Evolutionary conservation across 78 protist genomes (phyloP).

Genomic region (Paratrimastix pyriformis): DNA sequence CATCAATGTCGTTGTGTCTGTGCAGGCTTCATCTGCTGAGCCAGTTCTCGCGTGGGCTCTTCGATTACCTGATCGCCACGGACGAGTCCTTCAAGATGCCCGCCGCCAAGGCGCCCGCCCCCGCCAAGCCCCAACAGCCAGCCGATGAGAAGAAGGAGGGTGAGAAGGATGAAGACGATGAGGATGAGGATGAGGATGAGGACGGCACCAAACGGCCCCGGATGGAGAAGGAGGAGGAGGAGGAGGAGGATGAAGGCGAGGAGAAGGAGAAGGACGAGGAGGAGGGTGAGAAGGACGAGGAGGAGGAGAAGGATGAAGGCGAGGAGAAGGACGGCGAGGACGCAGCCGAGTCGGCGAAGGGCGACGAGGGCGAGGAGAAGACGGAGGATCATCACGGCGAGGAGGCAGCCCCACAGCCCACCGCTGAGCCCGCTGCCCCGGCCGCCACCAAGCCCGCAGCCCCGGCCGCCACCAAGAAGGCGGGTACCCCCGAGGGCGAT

Average conservation of each 20-base stretch:
- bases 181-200: constrained; percentile 29
- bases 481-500: background rate
- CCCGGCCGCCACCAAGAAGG: background rate
- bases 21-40: constrained; percentile 38
- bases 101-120: background rate
- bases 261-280: constrained; percentile 20
- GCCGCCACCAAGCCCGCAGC: background rate
- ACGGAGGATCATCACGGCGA: constrained; percentile 22
- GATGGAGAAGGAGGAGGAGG: background rate
- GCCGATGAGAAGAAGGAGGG: constrained; percentile 3
- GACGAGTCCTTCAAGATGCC: constrained; percentile 32
- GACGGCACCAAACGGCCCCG: constrained; percentile 13
- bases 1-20: too few relatives aligned
- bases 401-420: background rate
- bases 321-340: background rate
- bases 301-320: constrained; percentile 2
- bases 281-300: background rate
- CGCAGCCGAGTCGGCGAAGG: background rate
- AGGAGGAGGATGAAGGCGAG: constrained; percentile 24
- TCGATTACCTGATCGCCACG: constrained; percentile 66
- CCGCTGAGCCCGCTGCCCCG: background rate
- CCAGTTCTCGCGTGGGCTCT: constrained; percentile 62
- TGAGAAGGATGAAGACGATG: constrained; percentile 9
- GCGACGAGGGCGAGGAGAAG: constrained; percentile 7
- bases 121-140: too few relatives aligned